Evolutionary conservation across 164 flowering plant genomes (phyloP), one percentile per base, ranked within the genome.

Genomic region (Taxillus chinensis): DNA sequence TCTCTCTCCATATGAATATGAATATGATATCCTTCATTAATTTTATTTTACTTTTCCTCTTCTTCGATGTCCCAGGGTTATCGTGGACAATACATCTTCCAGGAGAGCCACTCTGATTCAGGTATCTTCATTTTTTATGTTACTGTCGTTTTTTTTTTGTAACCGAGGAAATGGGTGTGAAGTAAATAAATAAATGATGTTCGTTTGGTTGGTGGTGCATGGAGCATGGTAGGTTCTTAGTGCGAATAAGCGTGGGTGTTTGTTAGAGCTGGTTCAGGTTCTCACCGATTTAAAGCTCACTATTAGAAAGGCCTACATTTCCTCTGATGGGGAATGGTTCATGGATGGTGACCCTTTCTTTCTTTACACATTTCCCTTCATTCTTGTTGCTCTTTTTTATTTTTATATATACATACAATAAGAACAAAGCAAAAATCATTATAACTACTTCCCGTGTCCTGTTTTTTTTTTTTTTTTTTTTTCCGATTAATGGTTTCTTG

Each of bases 311-410:
- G 67, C 82, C 72, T 86, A 85, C 74, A 79, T 89, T 64, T 89
- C 92, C 41, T 85, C 80, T 64, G 96, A 89, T 66, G 96, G 78
- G 3, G 84, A 76, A 45, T 89, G 90, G 89, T 85, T 86, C 76
- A 86, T 89, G 96, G 89, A 86, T 68, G 96, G 96, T 89, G 72
- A 48, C 51, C 46, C 10, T 6, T 43, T 48, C 10, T 6, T 43
- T 48, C 51, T 14, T 48, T 27, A 27, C 27, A 27, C 27, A 2
- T 27, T 27, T 27, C 27, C 27, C 27, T 27, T 2, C 27, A 27
- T 27, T 27, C 27, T 27, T 27, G 27, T 27, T 27, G 27, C 27
- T 27, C 27, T 27, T 27, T 27, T n/a, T n/a, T n/a, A n/a, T n/a
- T n/a, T n/a, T n/a, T n/a, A n/a, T 27, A 27, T 27, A 2, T 27